phyloP scores from a whole-genome alignment of 2,329 filamentous ascomycete species.

The Dactylellina sp. region DNA sequence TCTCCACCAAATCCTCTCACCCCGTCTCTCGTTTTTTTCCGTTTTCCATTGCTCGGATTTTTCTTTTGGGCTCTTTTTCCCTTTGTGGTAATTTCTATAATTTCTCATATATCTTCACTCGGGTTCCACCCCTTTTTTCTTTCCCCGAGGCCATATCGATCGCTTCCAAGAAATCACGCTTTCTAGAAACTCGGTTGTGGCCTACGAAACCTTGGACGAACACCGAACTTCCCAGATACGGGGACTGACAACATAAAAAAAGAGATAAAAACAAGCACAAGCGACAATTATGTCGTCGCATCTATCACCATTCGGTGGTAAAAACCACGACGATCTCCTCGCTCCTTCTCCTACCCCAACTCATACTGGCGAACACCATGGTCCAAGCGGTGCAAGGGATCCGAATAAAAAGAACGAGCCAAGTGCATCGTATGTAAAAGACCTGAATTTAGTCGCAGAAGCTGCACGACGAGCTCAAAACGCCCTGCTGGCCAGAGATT shows the following conservation, averaged over 20 bases:
- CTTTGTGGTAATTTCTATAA: not conserved
- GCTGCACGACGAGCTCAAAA: conserved; percentile 52
- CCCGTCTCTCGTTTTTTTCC: conserved; percentile 22
- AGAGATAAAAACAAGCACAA: not conserved
- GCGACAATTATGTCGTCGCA: conserved; percentile 43
- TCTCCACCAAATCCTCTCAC: conserved; percentile 49
- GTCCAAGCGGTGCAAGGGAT: conserved; percentile 23
- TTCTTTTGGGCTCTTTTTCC: conserved; percentile 4
- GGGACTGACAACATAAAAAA: not conserved
- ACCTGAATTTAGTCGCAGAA: conserved; percentile 50
- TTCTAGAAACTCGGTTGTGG: not conserved
- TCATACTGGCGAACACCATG: conserved; percentile 47
- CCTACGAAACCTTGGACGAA: not conserved
- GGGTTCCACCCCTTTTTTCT: not conserved
- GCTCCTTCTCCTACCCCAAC: conserved; percentile 55
- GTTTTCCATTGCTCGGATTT: conserved; percentile 22
- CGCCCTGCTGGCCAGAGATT: conserved; percentile 51
- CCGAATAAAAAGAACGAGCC: conserved; percentile 50
- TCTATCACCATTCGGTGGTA: conserved; percentile 53
- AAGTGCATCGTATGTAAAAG: conserved; percentile 53
- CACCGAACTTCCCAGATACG: not conserved
- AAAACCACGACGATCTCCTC: conserved; percentile 52
- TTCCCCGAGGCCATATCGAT: no score
- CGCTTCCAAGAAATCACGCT: not conserved
- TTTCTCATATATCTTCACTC: not conserved